Percentiles rank a stretch among this genome's conserved stretches.
phyloP scores from a whole-genome alignment of 2,329 filamentous ascomycete genomes.

The Sclerotinia spermophila region DNA sequence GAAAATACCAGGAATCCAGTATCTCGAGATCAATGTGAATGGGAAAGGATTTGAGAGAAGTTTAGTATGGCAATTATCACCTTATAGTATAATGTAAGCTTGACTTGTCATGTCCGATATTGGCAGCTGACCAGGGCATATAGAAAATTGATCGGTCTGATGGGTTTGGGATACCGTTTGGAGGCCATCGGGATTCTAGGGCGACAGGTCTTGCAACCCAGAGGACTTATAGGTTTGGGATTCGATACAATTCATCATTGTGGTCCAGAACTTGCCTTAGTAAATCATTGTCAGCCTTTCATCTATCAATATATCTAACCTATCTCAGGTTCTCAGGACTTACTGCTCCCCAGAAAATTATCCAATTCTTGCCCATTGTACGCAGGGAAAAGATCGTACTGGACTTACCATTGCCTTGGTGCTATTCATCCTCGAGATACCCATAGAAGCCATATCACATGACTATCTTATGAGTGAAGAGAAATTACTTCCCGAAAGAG shows the following conservation, averaged over 20 bases:
- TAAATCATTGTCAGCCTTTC: not conserved
- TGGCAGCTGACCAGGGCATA: not conserved
- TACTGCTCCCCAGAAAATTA: constrained; percentile 48
- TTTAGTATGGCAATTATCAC: constrained; percentile 65
- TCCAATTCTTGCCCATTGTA: constrained; percentile 75
- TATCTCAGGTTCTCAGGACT: constrained; percentile 45
- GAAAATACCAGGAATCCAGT: constrained; percentile 60
- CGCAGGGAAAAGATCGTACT: constrained; percentile 83
- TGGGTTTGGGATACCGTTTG: constrained; percentile 62
- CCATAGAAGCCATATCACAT: constrained; percentile 56
- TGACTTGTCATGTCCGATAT: too few species aligned
- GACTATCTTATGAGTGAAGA: constrained; percentile 69
- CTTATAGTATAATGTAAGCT: constrained; percentile 59
- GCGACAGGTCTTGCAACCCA: constrained; percentile 65
- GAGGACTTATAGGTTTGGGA: constrained; percentile 68
- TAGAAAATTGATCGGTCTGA: constrained; percentile 59
- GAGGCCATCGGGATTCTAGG: constrained; percentile 68
- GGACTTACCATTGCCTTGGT: constrained; percentile 68
- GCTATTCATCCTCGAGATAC: constrained; percentile 59
- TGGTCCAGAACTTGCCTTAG: constrained; percentile 36
- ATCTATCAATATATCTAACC: not conserved
- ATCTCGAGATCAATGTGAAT: constrained; percentile 69
- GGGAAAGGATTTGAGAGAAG: constrained; percentile 65
- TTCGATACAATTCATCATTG: constrained; percentile 67
- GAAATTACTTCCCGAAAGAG: constrained; percentile 58